Base-by-base conservation (phyloP, 73 alveolate species). In the Paramecium primaurelia region DNA sequence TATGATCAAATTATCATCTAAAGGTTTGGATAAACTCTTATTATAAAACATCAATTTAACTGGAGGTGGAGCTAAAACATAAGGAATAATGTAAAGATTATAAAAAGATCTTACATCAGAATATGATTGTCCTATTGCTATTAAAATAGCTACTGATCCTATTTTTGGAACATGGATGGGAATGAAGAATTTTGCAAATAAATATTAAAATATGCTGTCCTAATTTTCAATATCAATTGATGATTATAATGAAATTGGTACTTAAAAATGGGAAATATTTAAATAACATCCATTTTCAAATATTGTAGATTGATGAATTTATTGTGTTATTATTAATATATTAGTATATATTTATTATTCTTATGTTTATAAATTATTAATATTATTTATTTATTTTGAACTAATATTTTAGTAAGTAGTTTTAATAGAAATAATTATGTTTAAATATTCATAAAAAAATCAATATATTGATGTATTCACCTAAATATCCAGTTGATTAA, bases 211-310 rank as follows among this genome's bases (percentile, higher is more conserved):
- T 20, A 42, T 80, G 75, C 11, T 80, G 1, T 25, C 71, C 6
- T 47, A 80, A 80, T 80, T 80, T 80, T 80, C 91, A 6, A 80
- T 80, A 22, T 12, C 71, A 45, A 9, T 32, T 22, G 75, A 80
- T 32, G 91, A 80, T 10, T 80, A 80, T 22, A 34, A 80, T 32
- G 91, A 80, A 22, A 26, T 25, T 44, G 91, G 91, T 25, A 49
- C 73, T 11, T 32, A 45, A 64, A 64, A 34, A 32, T 64, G 84
- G 44, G 91, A 80, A 22, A 80, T 42, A 45, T 80, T 80, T 44
- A 80, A 80, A 80, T 28, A 80, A 18, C 91, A 80, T 47, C 77
- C 91, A 42, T 80, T 80, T 49, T 80, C 91, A 25, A 80, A 80
- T 36, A 80, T 80, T 44, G 58, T 80, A 20, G 91, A 80, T 40